These are phyloP conservation scores for Hanseniaspora singularis DNA, from an alignment of 805 yeast genomes.

Conservation along the genomic window DNA sequence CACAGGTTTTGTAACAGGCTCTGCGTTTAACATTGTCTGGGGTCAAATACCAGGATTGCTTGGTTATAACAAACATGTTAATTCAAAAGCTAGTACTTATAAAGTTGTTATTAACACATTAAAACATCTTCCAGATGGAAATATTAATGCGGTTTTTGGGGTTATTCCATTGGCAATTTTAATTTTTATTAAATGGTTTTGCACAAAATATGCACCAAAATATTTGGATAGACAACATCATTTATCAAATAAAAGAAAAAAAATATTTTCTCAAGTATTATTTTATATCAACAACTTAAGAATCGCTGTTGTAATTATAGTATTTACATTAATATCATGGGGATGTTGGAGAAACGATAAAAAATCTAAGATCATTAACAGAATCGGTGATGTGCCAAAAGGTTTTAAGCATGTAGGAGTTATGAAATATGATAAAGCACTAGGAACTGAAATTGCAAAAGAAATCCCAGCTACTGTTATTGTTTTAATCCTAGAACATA, in stretches of 20 bases:
- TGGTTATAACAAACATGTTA: slow-evolving; percentile 58
- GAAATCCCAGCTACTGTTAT: slow-evolving; percentile 80
- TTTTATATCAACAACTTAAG: slow-evolving; percentile 69
- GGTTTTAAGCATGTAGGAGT: slow-evolving; percentile 72
- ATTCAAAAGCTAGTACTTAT: slow-evolving; percentile 64
- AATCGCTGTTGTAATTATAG: slow-evolving; percentile 67
- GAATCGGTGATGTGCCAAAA: slow-evolving; percentile 68
- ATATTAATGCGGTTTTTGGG: slow-evolving; percentile 82
- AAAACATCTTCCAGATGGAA: slow-evolving; percentile 57
- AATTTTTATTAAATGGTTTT: slow-evolving; percentile 55
- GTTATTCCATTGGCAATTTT: slow-evolving; percentile 60
- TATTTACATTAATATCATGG: slow-evolving; percentile 76
- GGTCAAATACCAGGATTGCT: slow-evolving; percentile 83
- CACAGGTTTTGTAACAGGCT: slow-evolving; percentile 89
- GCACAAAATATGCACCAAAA: slow-evolving; percentile 44
- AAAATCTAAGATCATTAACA: slow-evolving; percentile 35
- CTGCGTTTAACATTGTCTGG: slow-evolving; percentile 66
- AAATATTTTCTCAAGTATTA: slow-evolving; percentile 32
- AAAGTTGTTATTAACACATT: slow-evolving; percentile 57
- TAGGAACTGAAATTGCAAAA: slow-evolving; percentile 49
- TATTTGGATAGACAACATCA: slow-evolving; percentile 30
- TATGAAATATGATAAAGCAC: slow-evolving; percentile 49
- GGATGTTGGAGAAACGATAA: slow-evolving; percentile 46
- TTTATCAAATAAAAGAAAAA: slow-evolving; percentile 13
- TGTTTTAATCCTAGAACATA: slow-evolving; percentile 76